Evolutionary conservation across 768 basidiomycete genomes (phyloP).

Genomic region (Asterophora parasitica): DNA sequence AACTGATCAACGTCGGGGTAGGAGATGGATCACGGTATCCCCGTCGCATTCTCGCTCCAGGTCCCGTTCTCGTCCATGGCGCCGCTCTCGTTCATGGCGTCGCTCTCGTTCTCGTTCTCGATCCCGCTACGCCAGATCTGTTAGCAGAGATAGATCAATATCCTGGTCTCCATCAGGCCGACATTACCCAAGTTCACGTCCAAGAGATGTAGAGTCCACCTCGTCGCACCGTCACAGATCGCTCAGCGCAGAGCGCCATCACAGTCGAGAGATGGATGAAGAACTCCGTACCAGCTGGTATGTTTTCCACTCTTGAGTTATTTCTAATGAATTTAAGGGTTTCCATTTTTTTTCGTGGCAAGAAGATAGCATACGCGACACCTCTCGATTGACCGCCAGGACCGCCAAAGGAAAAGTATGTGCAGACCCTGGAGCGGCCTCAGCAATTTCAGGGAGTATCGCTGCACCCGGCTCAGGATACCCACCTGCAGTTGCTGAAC

Average conservation of each 20-base stretch:
- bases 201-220: background rate
- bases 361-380: background rate
- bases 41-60: constrained; percentile 25
- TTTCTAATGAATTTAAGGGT: background rate
- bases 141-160: constrained; percentile 19
- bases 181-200: constrained; percentile 19
- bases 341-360: background rate
- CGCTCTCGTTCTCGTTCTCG: constrained; percentile 24
- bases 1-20: constrained; percentile 23
- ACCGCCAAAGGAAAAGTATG: constrained; percentile 9
- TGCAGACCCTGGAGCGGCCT: background rate
- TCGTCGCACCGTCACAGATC: background rate
- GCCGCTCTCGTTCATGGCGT: constrained; percentile 16
- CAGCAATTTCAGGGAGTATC: background rate
- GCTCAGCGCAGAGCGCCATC: constrained; percentile 2
- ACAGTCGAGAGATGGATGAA: background rate
- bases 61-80: constrained; percentile 17
- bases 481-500: background rate
- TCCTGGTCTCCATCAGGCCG: constrained; percentile 35
- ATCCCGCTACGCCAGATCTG: constrained; percentile 14
- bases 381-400: background rate
- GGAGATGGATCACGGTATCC: constrained; percentile 24
- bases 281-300: too few relatives aligned
- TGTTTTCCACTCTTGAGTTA: background rate
- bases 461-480: background rate